phyloP scores from a whole-genome alignment of 2,329 filamentous ascomycete species.

The Ceratocystis albifundus region DNA sequence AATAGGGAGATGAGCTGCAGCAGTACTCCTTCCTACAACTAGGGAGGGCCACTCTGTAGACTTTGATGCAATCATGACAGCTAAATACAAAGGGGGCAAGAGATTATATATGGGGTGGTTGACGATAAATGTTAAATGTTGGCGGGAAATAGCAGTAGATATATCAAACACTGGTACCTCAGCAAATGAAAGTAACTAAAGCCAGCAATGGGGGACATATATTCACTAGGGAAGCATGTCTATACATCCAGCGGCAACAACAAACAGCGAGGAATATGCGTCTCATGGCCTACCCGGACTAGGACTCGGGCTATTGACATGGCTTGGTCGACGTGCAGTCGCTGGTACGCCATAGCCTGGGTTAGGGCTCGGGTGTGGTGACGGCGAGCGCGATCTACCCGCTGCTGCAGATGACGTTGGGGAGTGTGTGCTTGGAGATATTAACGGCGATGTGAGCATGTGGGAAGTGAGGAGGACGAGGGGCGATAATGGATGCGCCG shows the following conservation, averaged over 20 bases:
- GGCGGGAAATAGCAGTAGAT: background rate
- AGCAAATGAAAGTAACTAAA: background rate
- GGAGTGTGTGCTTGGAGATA: conserved; percentile 31
- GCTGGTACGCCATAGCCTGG: background rate
- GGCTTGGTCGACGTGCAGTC: too few species aligned
- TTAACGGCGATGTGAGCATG: conserved; percentile 34
- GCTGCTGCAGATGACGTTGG: conserved; percentile 29
- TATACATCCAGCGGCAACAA: background rate
- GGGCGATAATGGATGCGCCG: conserved; percentile 21
- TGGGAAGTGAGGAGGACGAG: conserved; percentile 24
- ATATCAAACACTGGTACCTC: background rate
- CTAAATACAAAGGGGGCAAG: background rate
- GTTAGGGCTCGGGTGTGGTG: conserved; percentile 28
- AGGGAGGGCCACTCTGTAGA: background rate
- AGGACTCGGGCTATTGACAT: background rate
- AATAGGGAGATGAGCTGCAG: background rate
- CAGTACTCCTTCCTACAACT: background rate
- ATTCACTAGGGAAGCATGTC: too few species aligned
- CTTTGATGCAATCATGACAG: background rate
- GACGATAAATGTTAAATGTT: background rate
- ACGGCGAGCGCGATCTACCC: conserved; percentile 31
- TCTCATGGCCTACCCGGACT: background rate
- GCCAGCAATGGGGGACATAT: background rate
- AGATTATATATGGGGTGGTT: background rate
- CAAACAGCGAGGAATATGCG: background rate